Conservation (phyloP, 225 moss, liverwort and hornwort species). For the Sphagnum contortum region DNA sequence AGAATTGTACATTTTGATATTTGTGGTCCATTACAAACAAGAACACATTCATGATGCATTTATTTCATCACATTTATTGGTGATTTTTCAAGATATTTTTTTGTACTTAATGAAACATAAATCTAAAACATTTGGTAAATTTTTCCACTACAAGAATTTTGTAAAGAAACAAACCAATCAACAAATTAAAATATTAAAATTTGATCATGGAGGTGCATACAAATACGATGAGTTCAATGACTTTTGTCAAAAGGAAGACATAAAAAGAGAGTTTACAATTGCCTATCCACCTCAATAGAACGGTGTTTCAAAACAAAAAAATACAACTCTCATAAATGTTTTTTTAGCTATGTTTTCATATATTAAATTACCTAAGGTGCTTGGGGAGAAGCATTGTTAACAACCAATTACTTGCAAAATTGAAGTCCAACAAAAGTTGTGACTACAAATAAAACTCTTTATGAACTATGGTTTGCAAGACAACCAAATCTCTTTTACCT, state of each 20-base stretch:
- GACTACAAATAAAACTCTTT: slow-evolving; percentile 1
- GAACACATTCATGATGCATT: neutral
- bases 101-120: neutral
- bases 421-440: neutral
- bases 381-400: slow-evolving; percentile 2
- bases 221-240: neutral
- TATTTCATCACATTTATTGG: neutral
- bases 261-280: no score
- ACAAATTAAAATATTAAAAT: neutral
- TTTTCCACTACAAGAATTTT: no score
- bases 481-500: slow-evolving; percentile 4
- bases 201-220: neutral
- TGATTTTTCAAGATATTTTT: neutral
- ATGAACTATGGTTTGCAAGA: neutral
- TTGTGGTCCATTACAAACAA: neutral
- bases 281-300: no score
- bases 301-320: neutral
- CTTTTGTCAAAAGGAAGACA: neutral
- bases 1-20: neutral
- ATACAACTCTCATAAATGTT: neutral
- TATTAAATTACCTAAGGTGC: neutral
- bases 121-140: no score
- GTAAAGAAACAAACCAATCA: neutral
- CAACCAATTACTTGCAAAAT: slow-evolving; percentile 1
- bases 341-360: neutral